Conservation (phyloP, 2,329 filamentous ascomycete genomes). For the Fusarium equiseti region DNA sequence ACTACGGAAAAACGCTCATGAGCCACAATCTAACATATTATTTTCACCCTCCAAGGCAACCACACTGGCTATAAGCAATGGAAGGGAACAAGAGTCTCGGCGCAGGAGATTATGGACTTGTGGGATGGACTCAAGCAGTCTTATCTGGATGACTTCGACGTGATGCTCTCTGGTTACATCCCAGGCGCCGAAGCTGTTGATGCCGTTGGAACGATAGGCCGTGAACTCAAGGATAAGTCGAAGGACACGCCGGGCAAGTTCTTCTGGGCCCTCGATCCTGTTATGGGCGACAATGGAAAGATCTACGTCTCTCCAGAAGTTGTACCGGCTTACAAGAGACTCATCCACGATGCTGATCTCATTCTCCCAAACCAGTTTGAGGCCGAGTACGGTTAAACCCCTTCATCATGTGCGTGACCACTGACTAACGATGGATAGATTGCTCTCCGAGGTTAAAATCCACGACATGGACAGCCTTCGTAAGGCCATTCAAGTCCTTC, state of each 20-base stretch:
- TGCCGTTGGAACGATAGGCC: slow-evolving; percentile 85
- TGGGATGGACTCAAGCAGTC: slow-evolving; percentile 88
- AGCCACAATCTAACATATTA: slow-evolving; percentile 11
- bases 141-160: slow-evolving; percentile 88
- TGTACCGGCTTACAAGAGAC: slow-evolving; percentile 86
- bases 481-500: slow-evolving; percentile 80
- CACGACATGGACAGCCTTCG: slow-evolving; percentile 78
- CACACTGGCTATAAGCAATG: slow-evolving; percentile 93
- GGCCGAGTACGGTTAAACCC: slow-evolving; percentile 76
- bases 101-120: slow-evolving; percentile 84
- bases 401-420: not conserved
- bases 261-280: slow-evolving; percentile 97
- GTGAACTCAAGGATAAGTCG: slow-evolving; percentile 79
- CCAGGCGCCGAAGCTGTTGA: slow-evolving; percentile 87
- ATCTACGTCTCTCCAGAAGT: slow-evolving; percentile 94
- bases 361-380: slow-evolving; percentile 98
- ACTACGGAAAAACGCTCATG: not conserved
- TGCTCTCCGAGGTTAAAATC: slow-evolving; percentile 88
- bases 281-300: slow-evolving; percentile 96
- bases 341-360: slow-evolving; percentile 85
- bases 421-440: slow-evolving; percentile 59
- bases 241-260: slow-evolving; percentile 77
- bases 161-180: slow-evolving; percentile 95
- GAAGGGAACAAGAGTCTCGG: slow-evolving; percentile 84
- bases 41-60: slow-evolving; percentile 73